phyloP scores from a whole-genome alignment of 2,329 filamentous ascomycete genomes.

The Sordariomycetes sp. region DNA sequence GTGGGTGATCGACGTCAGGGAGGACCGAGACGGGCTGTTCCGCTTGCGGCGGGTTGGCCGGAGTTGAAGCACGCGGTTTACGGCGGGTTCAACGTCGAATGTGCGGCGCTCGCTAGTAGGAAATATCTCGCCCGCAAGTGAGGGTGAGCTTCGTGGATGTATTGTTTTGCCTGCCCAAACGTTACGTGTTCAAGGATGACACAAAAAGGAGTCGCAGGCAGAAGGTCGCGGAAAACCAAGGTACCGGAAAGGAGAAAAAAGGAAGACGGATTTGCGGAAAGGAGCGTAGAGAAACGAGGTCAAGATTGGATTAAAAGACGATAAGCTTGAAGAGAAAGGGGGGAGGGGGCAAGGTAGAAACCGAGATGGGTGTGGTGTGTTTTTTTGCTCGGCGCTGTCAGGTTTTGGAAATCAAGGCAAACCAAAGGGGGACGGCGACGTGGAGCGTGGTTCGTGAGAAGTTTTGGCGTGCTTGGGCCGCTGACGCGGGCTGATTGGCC shows the following conservation, averaged over 20 bases:
- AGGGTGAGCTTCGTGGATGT: not conserved
- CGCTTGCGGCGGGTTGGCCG: not conserved
- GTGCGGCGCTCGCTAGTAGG: not conserved
- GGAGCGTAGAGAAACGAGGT: not conserved
- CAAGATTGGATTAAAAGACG: not conserved
- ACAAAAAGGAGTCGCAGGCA: not conserved
- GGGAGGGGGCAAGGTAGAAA: not conserved
- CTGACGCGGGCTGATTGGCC: constrained; percentile 1
- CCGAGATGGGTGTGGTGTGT: not conserved
- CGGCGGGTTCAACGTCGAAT: not conserved
- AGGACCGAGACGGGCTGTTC: not conserved
- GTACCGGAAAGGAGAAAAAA: not conserved
- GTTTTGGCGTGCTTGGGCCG: constrained; percentile 1
- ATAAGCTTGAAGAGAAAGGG: not conserved
- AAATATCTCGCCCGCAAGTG: not conserved
- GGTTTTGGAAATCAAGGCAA: not conserved
- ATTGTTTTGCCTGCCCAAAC: not conserved
- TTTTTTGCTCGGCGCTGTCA: not conserved
- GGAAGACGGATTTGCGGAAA: not conserved
- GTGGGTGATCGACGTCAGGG: not conserved
- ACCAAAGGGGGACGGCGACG: not conserved
- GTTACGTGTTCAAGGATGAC: not conserved
- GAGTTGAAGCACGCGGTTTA: not conserved
- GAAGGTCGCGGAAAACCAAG: not conserved
- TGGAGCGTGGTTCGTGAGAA: not conserved